Evolutionary conservation across 495 filamentous ascomycete species (phyloP), one percentile per base, ranked within the genome.

Genomic region (Hypoxylon lienhwacheense): DNA sequence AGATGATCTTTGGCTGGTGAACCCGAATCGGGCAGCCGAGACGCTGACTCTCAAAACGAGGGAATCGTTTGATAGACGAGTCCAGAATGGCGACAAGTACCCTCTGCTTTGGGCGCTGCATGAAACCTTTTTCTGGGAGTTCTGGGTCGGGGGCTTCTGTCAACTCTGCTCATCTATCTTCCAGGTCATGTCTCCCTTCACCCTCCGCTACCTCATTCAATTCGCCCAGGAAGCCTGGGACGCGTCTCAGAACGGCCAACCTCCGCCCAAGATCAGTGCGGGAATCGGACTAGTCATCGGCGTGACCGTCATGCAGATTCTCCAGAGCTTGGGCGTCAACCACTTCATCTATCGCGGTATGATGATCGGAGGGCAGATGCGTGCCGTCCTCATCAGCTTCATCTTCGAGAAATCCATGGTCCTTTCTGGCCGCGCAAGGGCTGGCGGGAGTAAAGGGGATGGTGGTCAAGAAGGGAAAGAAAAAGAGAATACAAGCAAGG

Each of bases 1-100:
- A 26, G 86, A 86, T 64, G 92, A 97, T 65, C 83, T 97, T 48
- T 96, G 91, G 84, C 75, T 74, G 1, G 87, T 97, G 37, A 96
- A 95, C 56, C 91, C 91, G 0, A 66, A 86, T 47, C 79, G 92
- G 31, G 74, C 80, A n/a, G 84, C 86, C 29, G 81, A 89, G 16
- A 66, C 81, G 3, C 64, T 96, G 62, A 81, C 86, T 7, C 66
- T 67, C 5, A 86, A 81, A 60, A 70, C 93, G 17, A 73, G 81
- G 16, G 77, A 72, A 25, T 81, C 87, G 0, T 89, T 96, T 61
- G 70, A 86, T 49, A 78, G 74, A 43, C 81, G 90, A 4, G 75
- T 81, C 4, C 76, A 75, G 26, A 74, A 81, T 17, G 88, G 88
- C 17, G 81, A 83, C 28, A 87, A 88, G 59, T 80, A 86, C 49